A percentile compares a stretch with the other conserved stretches of the same genome.
Conservation (phyloP, 805 yeast genomes). For the Pichia exigua region DNA sequence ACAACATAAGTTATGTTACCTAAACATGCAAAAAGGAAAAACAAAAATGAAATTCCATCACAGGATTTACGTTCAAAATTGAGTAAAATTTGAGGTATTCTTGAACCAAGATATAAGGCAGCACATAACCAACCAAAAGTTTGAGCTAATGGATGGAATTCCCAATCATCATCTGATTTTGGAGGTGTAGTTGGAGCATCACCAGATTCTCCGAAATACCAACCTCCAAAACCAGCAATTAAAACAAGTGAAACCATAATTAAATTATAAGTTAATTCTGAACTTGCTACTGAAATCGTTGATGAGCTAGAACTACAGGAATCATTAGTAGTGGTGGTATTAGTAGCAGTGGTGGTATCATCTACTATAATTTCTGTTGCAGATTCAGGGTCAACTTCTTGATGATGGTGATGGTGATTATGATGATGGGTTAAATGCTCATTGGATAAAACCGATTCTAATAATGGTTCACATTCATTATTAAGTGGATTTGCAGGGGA, state of each 20-base stretch:
- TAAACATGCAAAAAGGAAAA: constrained; percentile 88
- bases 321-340: constrained; percentile 27
- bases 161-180: constrained; percentile 35
- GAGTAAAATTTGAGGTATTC: constrained; percentile 85
- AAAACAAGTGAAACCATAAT: constrained; percentile 62
- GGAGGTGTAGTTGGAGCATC: constrained; percentile 15
- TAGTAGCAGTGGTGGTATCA: constrained; percentile 27
- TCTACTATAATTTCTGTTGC: constrained; percentile 16
- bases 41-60: constrained; percentile 90
- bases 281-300: constrained; percentile 11
- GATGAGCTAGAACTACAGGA: constrained; percentile 11
- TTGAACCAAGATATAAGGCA: constrained; percentile 68
- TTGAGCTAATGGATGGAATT: constrained; percentile 75
- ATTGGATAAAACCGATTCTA: constrained; percentile 50
- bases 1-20: constrained; percentile 90
- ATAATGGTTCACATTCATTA: constrained; percentile 47
- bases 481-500: constrained; percentile 84
- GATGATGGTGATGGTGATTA: constrained; percentile 11
- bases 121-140: constrained; percentile 81
- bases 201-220: constrained; percentile 47
- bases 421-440: constrained; percentile 19
- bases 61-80: constrained; percentile 85
- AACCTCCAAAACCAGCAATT: constrained; percentile 77
- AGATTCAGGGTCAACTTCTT: constrained; percentile 12
- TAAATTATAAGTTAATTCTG: constrained; percentile 27